Percentiles rank a stretch among this genome's conserved stretches.
phyloP scores from a whole-genome alignment of 345 rosid genomes.

The Populus davidiana region DNA sequence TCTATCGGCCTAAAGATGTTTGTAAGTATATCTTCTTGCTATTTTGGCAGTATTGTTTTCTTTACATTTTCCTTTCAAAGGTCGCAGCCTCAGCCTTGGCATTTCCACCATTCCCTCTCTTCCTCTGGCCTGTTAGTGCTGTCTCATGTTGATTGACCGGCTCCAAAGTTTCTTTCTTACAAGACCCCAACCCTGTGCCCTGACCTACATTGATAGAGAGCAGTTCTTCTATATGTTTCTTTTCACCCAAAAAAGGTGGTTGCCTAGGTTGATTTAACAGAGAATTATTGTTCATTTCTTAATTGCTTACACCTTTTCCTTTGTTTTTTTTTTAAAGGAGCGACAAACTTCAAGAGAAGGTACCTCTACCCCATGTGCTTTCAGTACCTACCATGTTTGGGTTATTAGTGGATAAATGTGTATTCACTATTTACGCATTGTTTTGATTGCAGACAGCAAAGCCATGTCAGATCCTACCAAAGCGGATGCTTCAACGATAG shows the following conservation, averaged over 20 bases:
- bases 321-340: slow-evolving; percentile 39
- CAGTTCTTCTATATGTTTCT: neutral
- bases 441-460: slow-evolving; percentile 37
- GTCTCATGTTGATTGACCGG: neutral
- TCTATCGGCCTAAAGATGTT: slow-evolving; percentile 95
- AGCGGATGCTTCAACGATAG: slow-evolving; percentile 53
- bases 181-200: neutral
- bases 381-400: slow-evolving; percentile 9
- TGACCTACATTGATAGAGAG: neutral
- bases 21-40: slow-evolving; percentile 48
- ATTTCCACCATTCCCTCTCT: neutral
- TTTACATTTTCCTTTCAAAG: neutral
- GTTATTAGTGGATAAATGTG: neutral
- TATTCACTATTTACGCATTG: neutral
- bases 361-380: slow-evolving; percentile 60
- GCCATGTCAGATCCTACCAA: slow-evolving; percentile 27
- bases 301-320: neutral
- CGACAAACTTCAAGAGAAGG: slow-evolving; percentile 89
- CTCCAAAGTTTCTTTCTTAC: neutral
- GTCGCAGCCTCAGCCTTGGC: neutral
- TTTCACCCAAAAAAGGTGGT: neutral
- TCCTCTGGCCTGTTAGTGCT: neutral
- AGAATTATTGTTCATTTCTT: neutral
- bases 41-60: neutral
- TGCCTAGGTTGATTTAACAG: neutral